These are phyloP conservation scores for Ceratobasidium sp. DNA, from an alignment of 1,284 basidiomycete genomes.

Conservation along the genomic window DNA sequence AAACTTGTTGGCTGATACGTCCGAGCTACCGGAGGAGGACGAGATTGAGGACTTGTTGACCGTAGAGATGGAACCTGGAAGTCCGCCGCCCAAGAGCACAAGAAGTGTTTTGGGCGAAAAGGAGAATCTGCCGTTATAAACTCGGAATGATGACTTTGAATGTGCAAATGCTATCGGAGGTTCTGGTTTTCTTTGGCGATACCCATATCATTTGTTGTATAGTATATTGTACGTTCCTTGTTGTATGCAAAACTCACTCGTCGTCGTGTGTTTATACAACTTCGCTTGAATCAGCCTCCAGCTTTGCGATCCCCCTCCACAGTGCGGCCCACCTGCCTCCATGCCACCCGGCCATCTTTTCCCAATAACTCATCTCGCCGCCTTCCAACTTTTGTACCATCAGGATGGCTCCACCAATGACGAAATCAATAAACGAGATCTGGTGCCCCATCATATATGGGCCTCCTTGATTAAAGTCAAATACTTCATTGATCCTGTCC, in stretches of 20 bases:
- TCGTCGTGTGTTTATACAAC: constrained; percentile 3
- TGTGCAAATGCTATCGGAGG: background rate
- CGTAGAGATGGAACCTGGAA: constrained; percentile 10
- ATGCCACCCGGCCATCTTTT: constrained; percentile 17
- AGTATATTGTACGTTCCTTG: background rate
- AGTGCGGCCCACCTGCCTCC: constrained; percentile 11
- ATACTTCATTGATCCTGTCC: background rate
- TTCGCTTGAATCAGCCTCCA: constrained; percentile 27
- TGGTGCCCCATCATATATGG: constrained; percentile 28
- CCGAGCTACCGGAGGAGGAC: constrained; percentile 23
- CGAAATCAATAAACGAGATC: constrained; percentile 25
- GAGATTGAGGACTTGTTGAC: constrained; percentile 36
- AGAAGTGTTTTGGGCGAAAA: constrained; percentile 23
- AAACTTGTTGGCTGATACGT: constrained; percentile 13
- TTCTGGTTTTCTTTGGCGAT: background rate
- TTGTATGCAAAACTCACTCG: constrained; percentile 5
- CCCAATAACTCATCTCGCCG: constrained; percentile 17
- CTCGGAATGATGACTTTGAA: background rate
- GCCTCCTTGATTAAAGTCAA: constrained; percentile 1
- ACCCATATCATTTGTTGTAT: background rate
- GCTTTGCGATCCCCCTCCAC: constrained; percentile 20
- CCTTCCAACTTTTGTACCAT: constrained; percentile 10
- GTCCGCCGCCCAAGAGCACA: constrained; percentile 3
- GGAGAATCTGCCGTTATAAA: constrained; percentile 35
- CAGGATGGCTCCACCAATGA: constrained; percentile 9